phyloP scores from a whole-genome alignment of 192 early-diverging fungal species.

The Rhizophagus sp. region DNA sequence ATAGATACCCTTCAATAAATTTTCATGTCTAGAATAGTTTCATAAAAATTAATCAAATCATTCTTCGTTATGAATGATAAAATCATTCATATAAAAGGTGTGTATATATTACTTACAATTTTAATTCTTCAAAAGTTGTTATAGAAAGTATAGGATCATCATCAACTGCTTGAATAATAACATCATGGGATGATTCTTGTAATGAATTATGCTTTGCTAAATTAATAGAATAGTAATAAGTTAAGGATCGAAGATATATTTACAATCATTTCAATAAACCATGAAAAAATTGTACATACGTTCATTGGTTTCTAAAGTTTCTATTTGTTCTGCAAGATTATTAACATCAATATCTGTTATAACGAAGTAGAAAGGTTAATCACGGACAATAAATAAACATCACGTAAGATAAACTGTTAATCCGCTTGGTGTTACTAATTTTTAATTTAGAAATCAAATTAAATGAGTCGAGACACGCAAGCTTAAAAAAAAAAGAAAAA shows the following conservation, averaged over 20 bases:
- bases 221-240: neutral
- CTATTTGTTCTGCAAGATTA: neutral
- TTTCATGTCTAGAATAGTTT: constrained; percentile 60
- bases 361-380: neutral
- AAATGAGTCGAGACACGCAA: too few species aligned
- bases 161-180: constrained; percentile 70
- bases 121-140: constrained; percentile 77
- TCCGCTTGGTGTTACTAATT: too few species aligned
- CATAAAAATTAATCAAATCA: neutral
- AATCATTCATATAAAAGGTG: neutral
- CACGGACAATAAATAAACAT: neutral
- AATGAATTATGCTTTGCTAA: constrained; percentile 21
- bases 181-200: constrained; percentile 44
- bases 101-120: constrained; percentile 49
- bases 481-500: too few species aligned
- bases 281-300: neutral
- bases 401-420: neutral
- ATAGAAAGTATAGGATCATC: constrained; percentile 78
- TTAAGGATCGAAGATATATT: neutral
- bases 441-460: too few species aligned
- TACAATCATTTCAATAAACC: too few species aligned
- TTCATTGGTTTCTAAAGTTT: neutral
- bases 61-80: neutral
- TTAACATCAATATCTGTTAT: neutral
- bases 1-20: constrained; percentile 92